Conservation (phyloP, 2,329 filamentous ascomycete species). For the Nemania sp. region DNA sequence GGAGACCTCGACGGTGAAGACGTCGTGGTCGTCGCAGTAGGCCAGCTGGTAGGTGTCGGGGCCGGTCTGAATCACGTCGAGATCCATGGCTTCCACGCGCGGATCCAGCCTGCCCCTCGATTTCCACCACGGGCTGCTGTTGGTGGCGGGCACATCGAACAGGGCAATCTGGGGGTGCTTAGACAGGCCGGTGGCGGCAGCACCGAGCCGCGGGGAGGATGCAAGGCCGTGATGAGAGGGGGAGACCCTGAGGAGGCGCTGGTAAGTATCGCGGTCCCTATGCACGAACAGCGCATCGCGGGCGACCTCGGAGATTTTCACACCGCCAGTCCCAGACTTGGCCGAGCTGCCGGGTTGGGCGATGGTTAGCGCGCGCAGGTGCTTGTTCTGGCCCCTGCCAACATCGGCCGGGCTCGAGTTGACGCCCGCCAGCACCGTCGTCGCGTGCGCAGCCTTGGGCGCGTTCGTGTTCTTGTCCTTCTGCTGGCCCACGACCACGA, state of each 20-base stretch:
- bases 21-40: constrained; percentile 76
- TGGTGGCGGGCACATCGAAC: constrained; percentile 67
- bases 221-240: constrained; percentile 54
- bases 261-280: constrained; percentile 58
- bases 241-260: constrained; percentile 60
- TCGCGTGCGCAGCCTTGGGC: constrained; percentile 34
- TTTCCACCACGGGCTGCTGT: constrained; percentile 56
- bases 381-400: constrained; percentile 76
- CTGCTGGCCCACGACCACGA: constrained; percentile 70
- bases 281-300: constrained; percentile 57
- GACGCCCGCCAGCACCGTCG: constrained; percentile 73
- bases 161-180: constrained; percentile 77
- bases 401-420: constrained; percentile 78
- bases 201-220: constrained; percentile 63
- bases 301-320: constrained; percentile 55
- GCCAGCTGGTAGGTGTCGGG: constrained; percentile 69
- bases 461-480: constrained; percentile 49
- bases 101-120: constrained; percentile 54
- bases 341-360: constrained; percentile 40
- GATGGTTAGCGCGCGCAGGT: constrained; percentile 77
- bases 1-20: constrained; percentile 64
- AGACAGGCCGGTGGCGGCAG: constrained; percentile 76
- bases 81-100: constrained; percentile 63
- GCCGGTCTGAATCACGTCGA: constrained; percentile 68
- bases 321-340: constrained; percentile 42